Evolutionary conservation across 2,329 filamentous ascomycete genomes (phyloP).

Genomic region (Shiraia sp.): DNA sequence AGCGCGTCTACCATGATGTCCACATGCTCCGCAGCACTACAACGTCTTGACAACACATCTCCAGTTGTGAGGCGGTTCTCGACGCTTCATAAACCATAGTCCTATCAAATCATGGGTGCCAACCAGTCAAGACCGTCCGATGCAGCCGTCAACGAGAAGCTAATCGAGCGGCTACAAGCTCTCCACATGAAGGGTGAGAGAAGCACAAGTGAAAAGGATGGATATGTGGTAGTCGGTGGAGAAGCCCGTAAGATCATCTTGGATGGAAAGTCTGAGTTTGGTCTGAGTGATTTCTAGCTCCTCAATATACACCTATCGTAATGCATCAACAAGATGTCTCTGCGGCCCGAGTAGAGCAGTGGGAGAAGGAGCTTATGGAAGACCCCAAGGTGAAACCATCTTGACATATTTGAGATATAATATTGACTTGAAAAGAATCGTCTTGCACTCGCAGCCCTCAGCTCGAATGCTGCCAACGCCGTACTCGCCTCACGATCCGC

Average conservation of each 20-base stretch:
- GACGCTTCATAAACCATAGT: not conserved
- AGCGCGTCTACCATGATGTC: slow-evolving; percentile 14
- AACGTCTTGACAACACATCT: not conserved
- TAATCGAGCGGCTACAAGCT: slow-evolving; percentile 47
- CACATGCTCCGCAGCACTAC: slow-evolving; percentile 5
- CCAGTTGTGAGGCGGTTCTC: not conserved
- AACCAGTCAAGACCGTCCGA: slow-evolving; percentile 42
- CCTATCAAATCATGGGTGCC: slow-evolving; percentile 33
- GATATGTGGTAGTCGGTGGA: slow-evolving; percentile 57
- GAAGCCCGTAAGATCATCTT: slow-evolving; percentile 44
- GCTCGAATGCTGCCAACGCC: slow-evolving; percentile 65
- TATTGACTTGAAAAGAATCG: slow-evolving; percentile 56
- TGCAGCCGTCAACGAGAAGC: slow-evolving; percentile 43
- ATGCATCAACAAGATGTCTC: slow-evolving; percentile 50
- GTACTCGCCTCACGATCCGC: slow-evolving; percentile 68
- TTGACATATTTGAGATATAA: not conserved
- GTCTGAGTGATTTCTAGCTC: slow-evolving; percentile 19
- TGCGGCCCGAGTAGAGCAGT: slow-evolving; percentile 56
- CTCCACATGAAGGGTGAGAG: slow-evolving; percentile 52
- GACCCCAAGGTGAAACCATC: slow-evolving; percentile 63
- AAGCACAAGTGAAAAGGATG: slow-evolving; percentile 52
- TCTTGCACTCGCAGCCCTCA: slow-evolving; percentile 75
- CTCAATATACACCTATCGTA: slow-evolving; percentile 29
- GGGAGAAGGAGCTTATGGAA: slow-evolving; percentile 65
- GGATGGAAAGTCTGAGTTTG: not conserved